Base-by-base conservation (phyloP, 768 basidiomycete species). In the Boletus vinaceobasis region DNA sequence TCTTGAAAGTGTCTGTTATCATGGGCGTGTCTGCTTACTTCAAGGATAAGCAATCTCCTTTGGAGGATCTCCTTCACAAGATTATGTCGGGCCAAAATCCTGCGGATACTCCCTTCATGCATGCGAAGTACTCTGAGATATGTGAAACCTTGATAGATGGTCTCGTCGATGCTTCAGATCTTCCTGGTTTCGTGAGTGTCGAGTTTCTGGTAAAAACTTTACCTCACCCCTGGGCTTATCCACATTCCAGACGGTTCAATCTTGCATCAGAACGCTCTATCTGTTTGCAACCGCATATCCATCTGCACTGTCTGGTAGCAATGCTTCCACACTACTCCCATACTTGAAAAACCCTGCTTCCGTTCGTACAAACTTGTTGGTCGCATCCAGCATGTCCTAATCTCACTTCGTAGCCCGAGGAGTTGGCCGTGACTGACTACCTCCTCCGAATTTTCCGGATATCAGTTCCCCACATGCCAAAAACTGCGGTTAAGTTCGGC, bases 111-210 rank as follows among this genome's bases (percentile, higher is more conserved):
- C 57, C 74, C 1, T 67, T 71, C 15, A 72, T 93, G 36, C 87
- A 88, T 58, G 67, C 73, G 6, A 84, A 84, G n/a, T 92, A 93
- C 68, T 73, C 79, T 3, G 87, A 90, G 58, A 87, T 96, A 38
- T 91, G 92, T 58, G 91, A 93, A 63, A 81, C 81, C 0, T 71
- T 98, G 57, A 93, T 98, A 45, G 90, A 93, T 66, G 85, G 87
- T 2, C 76, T 98, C 21, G 90, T 95, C 4, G 96, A 97, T 73
- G 90, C 88, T 0, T 85, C 88, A 3, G 85, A 86, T 67, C 67
- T 92, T 51, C 82, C 87, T 61, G 84, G 87, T 55, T 90, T 90
- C 59, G 88, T 90, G 64, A 63, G 87, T 79, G 11, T 47, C 8
- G 31, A 11, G 17, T 42, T 43, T 0, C n/a, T 27, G 9, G 4